Conservation (phyloP, 495 filamentous ascomycete species). For the Penicillium robsamsonii region DNA sequence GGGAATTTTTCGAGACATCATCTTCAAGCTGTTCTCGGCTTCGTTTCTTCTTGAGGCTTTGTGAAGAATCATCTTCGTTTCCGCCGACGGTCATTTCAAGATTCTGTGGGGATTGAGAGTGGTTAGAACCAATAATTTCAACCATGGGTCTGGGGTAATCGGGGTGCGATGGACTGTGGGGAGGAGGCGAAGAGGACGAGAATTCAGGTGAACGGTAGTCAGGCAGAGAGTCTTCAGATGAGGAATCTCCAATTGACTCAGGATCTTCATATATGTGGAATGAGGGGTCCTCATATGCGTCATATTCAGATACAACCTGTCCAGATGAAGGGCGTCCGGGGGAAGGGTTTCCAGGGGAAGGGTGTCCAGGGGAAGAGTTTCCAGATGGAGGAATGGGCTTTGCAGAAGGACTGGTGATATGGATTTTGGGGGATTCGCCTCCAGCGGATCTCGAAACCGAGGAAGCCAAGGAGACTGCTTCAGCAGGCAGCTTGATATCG, state of each 20-base stretch:
- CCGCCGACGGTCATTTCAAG: not conserved
- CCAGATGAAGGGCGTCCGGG: too few species aligned
- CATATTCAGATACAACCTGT: not conserved
- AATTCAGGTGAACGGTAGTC: not conserved
- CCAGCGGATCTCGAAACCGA: not conserved
- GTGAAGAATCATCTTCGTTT: conserved; percentile 18
- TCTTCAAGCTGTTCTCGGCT: conserved; percentile 53
- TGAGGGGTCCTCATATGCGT: not conserved
- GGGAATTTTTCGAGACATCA: conserved; percentile 29
- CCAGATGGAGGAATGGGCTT: not conserved
- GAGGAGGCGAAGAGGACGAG: not conserved
- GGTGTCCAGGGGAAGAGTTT: not conserved
- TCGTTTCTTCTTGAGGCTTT: conserved; percentile 47
- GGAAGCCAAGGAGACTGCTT: not conserved
- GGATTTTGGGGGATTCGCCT: not conserved
- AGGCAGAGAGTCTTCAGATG: not conserved
- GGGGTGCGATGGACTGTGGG: not conserved
- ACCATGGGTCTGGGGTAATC: not conserved
- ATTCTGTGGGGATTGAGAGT: conserved; percentile 1
- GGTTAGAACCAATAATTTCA: conserved; percentile 1
- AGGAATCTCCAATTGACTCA: not conserved
- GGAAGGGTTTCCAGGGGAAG: not conserved
- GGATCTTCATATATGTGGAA: not conserved
- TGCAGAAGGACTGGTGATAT: not conserved
- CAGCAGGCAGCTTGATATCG: not conserved